Evolutionary conservation across 2,329 filamentous ascomycete genomes (phyloP).

Genomic region (Neurospora sp.): DNA sequence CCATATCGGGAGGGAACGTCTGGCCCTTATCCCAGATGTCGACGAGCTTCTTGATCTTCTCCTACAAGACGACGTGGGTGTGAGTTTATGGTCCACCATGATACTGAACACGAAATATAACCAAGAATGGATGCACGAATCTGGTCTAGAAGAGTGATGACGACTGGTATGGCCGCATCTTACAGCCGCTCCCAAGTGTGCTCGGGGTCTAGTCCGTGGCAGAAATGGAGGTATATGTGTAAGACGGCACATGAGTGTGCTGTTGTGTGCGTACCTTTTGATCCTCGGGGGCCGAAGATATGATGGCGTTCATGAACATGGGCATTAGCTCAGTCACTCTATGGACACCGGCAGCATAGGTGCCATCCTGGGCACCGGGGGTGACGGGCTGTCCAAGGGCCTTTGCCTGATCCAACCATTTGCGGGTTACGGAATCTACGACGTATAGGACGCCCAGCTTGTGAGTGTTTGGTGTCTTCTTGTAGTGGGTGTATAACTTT

Average conservation of each 20-base stretch:
- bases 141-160: background rate
- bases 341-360: slow-evolving; percentile 89
- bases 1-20: slow-evolving; percentile 75
- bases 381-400: slow-evolving; percentile 73
- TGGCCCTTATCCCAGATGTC: slow-evolving; percentile 97
- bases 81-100: slow-evolving; percentile 26
- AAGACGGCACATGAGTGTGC: slow-evolving; percentile 9
- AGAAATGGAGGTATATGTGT: background rate
- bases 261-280: slow-evolving; percentile 76
- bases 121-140: slow-evolving; percentile 12
- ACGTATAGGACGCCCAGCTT: slow-evolving; percentile 99
- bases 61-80: slow-evolving; percentile 51
- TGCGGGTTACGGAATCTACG: slow-evolving; percentile 98
- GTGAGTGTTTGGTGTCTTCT: slow-evolving; percentile 87
- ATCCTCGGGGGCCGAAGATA: slow-evolving; percentile 77
- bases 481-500: slow-evolving; percentile 95
- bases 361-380: slow-evolving; percentile 76
- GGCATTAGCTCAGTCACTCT: slow-evolving; percentile 94
- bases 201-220: background rate
- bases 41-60: slow-evolving; percentile 90
- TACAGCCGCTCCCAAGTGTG: background rate
- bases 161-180: background rate
- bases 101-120: slow-evolving; percentile 1
- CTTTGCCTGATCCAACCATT: slow-evolving; percentile 96
- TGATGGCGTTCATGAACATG: slow-evolving; percentile 89